Evolutionary conservation across 495 filamentous ascomycete genomes (phyloP), one percentile per base, ranked within the genome.

Genomic region (Penicillium cataractarum): DNA sequence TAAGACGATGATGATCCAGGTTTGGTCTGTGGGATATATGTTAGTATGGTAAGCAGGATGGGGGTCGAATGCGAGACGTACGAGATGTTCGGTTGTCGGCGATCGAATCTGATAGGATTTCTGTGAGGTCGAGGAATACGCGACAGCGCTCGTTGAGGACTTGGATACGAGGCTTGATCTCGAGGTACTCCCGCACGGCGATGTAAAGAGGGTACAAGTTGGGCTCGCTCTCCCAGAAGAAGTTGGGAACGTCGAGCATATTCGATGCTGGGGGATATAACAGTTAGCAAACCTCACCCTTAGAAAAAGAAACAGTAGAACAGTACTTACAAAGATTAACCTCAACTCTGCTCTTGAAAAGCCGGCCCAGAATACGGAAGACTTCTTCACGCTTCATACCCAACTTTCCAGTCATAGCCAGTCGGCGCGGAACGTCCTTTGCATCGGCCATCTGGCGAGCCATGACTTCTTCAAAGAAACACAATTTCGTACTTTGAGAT

Each of bases 201-300:
- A 86, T 86, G 76, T 99, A 99, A 44, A 99, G 87, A 0, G 95
- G 95, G 71, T 97, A 92, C 0, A 99, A 84, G 2, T 91, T 97
- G 37, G 95, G 95, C 71, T 99, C 95, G 32, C 89, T 89, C 68
- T 97, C 92, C 95, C 95, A 99, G 84, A 99, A 98, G 82, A 99
- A 98, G 74, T 95, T 96, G 46, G 95, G 96, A 4, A 96, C 92
- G 73, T 97, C 94, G 62, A 99, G 90, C 72, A 97, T 92, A 67
- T 98, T 99, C 15, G 92, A 96, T 57, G 95, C 92, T 96, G 73
- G n/a, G 31, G 48, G 48, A 68, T 60, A 66, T 58, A 50, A 40
- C 2, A 51, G 35, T 40, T 50, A 62, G 33, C 35, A 40, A 35
- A 37, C 10, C 9, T 12, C 22, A 17, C 35, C 22, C 24, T 21